A percentile compares a stretch with the other conserved stretches of the same genome.
phyloP scores from a whole-genome alignment of 1,284 basidiomycete species.

The Trametes hirsuta region DNA sequence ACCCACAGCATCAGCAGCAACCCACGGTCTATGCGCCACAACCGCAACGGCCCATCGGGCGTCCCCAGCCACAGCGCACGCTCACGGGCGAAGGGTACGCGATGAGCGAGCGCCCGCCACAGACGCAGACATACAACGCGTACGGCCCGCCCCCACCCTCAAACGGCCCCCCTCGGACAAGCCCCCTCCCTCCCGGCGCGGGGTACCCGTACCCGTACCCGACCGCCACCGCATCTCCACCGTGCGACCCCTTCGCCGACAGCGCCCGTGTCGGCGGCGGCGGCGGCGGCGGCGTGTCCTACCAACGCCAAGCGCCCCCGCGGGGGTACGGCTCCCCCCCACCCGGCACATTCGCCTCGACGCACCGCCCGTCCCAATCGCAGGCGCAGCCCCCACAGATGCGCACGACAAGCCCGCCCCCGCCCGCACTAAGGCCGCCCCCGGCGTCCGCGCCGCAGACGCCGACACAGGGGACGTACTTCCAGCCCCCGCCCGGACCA shows the following conservation, averaged over 20 bases:
- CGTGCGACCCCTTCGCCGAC: slow-evolving; percentile 21
- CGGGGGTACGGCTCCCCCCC: slow-evolving; percentile 24
- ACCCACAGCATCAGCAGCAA: slow-evolving; percentile 23
- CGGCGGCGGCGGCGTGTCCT: slow-evolving; percentile 8
- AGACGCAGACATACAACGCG: background rate
- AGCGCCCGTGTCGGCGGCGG: slow-evolving; percentile 9
- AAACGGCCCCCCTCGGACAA: background rate
- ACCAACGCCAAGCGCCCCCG: slow-evolving; percentile 20
- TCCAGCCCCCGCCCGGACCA: slow-evolving; percentile 17
- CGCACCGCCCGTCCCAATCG: slow-evolving; percentile 5
- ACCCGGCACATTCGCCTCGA: slow-evolving; percentile 11
- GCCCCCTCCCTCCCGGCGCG: slow-evolving; percentile 19
- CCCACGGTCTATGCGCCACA: slow-evolving; percentile 37
- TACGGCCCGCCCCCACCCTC: no score
- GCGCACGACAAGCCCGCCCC: slow-evolving; percentile 1
- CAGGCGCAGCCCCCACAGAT: background rate
- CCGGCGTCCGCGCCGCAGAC: slow-evolving; percentile 21
- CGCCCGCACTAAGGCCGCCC: slow-evolving; percentile 2
- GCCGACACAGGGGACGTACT: slow-evolving; percentile 27
- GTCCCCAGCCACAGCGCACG: slow-evolving; percentile 1
- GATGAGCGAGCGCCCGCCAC: slow-evolving; percentile 13
- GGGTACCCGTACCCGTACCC: slow-evolving; percentile 15
- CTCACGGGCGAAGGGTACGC: slow-evolving; percentile 9
- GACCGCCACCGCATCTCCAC: background rate
- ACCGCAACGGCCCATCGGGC: slow-evolving; percentile 35